These are phyloP conservation scores for Pythium rishiriense DNA, from an alignment of 352 stramenopile species.

Conservation along the genomic window DNA sequence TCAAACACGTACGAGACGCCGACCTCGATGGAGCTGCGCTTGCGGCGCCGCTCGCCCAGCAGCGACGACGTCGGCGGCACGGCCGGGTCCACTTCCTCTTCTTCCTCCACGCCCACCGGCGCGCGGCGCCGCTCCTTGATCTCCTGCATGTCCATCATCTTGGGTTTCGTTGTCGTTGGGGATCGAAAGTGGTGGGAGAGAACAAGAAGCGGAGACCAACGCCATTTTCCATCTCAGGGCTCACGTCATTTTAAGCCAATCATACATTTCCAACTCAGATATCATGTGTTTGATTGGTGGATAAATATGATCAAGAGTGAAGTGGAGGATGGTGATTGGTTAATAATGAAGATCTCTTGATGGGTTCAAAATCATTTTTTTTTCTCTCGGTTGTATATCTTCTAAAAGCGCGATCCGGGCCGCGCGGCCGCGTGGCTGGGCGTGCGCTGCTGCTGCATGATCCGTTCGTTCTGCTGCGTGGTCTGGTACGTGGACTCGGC, in stretches of 20 bases:
- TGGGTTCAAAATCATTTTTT: conserved; percentile 3
- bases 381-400: no score
- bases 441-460: conserved; percentile 29
- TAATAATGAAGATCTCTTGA: background rate
- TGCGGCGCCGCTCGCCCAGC: conserved; percentile 17
- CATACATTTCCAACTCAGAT: background rate
- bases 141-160: conserved; percentile 67
- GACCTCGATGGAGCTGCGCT: conserved; percentile 29
- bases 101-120: background rate
- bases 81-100: conserved; percentile 45
- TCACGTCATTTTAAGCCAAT: background rate
- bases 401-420: background rate
- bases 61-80: conserved; percentile 30
- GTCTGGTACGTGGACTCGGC: conserved; percentile 39
- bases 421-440: background rate
- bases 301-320: background rate
- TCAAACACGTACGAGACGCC: conserved; percentile 52
- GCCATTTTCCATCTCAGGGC: background rate
- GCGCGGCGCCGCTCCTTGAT: conserved; percentile 43
- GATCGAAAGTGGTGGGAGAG: no score
- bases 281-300: background rate
- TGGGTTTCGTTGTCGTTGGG: conserved; percentile 1
- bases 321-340: background rate
- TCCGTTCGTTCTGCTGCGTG: conserved; percentile 37
- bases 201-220: background rate